These are phyloP conservation scores for Diaporthe sp. DNA, from an alignment of 2,329 filamentous ascomycete species.

Conservation along the genomic window DNA sequence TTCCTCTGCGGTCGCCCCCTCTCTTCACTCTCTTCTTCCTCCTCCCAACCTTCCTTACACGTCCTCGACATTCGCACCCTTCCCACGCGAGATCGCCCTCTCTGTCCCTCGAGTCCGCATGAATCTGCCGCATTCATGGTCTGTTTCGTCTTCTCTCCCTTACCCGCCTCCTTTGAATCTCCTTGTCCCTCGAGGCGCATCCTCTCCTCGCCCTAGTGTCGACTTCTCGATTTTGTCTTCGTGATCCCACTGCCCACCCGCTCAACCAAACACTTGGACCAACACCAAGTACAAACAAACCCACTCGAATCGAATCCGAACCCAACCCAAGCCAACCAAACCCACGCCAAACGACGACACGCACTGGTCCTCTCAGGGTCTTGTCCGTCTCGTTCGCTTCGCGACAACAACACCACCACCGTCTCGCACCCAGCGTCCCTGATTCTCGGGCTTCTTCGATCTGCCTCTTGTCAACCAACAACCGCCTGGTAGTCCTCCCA, in stretches of 20 bases:
- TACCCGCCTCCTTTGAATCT: constrained; percentile 39
- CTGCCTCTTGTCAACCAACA: neutral
- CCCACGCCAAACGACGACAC: neutral
- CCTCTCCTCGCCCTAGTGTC: constrained; percentile 38
- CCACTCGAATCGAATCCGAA: constrained; percentile 12
- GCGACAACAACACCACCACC: constrained; percentile 13
- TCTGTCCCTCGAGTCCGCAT: constrained; percentile 32
- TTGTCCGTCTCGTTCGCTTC: neutral
- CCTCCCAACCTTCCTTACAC: constrained; percentile 30
- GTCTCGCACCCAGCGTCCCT: neutral
- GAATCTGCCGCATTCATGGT: constrained; percentile 35
- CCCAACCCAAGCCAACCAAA: neutral
- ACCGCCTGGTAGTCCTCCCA: neutral
- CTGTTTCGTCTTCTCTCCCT: constrained; percentile 30
- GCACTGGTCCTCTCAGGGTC: neutral
- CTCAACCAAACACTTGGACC: constrained; percentile 35
- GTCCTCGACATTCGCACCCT: constrained; percentile 31
- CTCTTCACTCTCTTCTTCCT: constrained; percentile 33
- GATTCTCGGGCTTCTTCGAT: constrained; percentile 16
- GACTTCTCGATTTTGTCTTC: constrained; percentile 38
- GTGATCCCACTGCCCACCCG: constrained; percentile 36
- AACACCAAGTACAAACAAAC: neutral
- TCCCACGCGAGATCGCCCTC: constrained; percentile 20
- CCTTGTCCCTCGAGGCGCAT: constrained; percentile 46
- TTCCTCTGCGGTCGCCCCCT: constrained; percentile 32